Conservation (phyloP, 352 stramenopile species). For the Pythium myriotylum region DNA sequence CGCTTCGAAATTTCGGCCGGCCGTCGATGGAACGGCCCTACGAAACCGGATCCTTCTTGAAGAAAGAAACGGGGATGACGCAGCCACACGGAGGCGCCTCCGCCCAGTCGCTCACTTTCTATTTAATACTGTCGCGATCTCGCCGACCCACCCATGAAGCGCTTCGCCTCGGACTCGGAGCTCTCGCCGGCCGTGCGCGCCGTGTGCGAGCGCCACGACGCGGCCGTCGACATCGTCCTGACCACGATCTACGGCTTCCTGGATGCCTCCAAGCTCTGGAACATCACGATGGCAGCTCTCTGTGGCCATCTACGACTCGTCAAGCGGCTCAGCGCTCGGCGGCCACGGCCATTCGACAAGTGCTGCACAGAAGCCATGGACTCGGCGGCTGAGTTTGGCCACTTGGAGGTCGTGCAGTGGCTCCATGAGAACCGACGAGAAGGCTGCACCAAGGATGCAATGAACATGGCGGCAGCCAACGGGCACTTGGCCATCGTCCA, state of each 20-base stretch:
- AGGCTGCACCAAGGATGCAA: conserved; percentile 68
- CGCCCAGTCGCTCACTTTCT: too few relatives aligned
- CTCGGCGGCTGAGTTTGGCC: conserved; percentile 61
- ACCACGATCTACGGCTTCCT: conserved; percentile 53
- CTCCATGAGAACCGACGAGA: conserved; percentile 48
- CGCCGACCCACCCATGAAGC: too few relatives aligned
- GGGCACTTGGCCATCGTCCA: conserved; percentile 55
- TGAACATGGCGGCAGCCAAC: conserved; percentile 65
- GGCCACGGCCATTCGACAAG: conserved; percentile 41
- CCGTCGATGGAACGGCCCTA: too few relatives aligned
- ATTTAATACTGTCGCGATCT: too few relatives aligned
- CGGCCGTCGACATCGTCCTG: conserved; percentile 53
- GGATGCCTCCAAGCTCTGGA: conserved; percentile 55
- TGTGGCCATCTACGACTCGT: conserved; percentile 52
- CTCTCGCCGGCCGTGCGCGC: conserved; percentile 52
- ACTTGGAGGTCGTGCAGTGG: conserved; percentile 60
- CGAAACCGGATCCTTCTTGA: too few relatives aligned
- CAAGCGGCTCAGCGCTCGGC: conserved; percentile 41
- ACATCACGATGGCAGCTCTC: conserved; percentile 54
- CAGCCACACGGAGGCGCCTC: too few relatives aligned
- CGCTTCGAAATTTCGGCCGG: too few relatives aligned
- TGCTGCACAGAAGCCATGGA: conserved; percentile 68
- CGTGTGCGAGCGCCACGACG: conserved; percentile 48
- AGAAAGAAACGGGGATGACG: too few relatives aligned
- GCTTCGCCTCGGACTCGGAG: neutral